These are phyloP conservation scores for Aureobasidium pullulans DNA, from an alignment of 2,329 filamentous ascomycete genomes.

Conservation along the genomic window DNA sequence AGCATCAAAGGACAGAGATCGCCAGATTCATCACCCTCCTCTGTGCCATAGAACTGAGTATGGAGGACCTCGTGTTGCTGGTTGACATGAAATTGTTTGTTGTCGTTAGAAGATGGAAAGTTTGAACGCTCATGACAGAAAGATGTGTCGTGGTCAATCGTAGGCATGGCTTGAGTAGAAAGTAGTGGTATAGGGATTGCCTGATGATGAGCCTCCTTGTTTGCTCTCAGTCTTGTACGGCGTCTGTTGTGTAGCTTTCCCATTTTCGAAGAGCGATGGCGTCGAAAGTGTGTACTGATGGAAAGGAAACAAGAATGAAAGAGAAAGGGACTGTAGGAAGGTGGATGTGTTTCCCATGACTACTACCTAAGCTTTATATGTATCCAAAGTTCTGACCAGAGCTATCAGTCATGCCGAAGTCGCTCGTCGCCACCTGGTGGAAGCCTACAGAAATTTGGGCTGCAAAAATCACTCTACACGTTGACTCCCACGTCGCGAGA, in stretches of 20 bases:
- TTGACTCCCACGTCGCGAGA: not conserved
- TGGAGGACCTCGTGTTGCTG: slow-evolving; percentile 18
- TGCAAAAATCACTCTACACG: not conserved
- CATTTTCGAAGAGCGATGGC: slow-evolving; percentile 22
- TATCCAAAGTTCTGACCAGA: not conserved
- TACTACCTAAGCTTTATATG: not conserved
- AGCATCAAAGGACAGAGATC: slow-evolving; percentile 36
- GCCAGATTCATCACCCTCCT: slow-evolving; percentile 34
- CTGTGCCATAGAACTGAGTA: slow-evolving; percentile 35
- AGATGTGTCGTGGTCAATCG: not conserved
- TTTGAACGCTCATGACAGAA: not conserved
- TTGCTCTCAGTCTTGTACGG: slow-evolving; percentile 34
- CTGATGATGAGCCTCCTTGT: not conserved
- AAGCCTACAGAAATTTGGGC: slow-evolving; percentile 8
- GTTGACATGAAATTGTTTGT: not conserved
- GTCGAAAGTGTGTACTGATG: not conserved
- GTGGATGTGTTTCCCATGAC: not conserved
- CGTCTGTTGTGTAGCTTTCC: slow-evolving; percentile 38
- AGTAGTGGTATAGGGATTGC: slow-evolving; percentile 1
- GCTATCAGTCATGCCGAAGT: slow-evolving; percentile 5
- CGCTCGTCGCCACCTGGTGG: slow-evolving; percentile 3
- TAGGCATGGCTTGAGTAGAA: not conserved
- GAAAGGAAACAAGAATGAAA: not conserved
- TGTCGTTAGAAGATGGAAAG: not conserved
- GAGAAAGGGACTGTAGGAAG: not conserved